A percentile compares a stretch with the other conserved stretches of the same genome.
Conservation (phyloP, 2,329 filamentous ascomycete species). For the Xylaria polymorpha region DNA sequence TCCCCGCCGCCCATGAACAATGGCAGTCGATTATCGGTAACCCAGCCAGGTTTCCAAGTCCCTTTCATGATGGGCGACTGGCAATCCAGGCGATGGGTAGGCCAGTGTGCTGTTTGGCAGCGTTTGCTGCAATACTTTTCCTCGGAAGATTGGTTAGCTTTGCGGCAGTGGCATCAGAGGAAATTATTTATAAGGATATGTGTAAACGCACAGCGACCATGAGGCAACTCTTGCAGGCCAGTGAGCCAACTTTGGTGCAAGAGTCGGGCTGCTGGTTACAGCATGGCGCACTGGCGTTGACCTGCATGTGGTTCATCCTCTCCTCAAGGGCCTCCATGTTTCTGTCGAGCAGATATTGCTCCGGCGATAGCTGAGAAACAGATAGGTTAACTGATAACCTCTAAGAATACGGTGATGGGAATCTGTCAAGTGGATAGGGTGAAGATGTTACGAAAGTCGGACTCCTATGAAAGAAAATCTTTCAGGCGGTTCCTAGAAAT, state of each 20-base stretch:
- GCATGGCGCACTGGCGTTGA: slow-evolving; percentile 8
- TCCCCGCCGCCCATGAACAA: slow-evolving; percentile 37
- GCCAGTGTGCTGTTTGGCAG: slow-evolving; percentile 50
- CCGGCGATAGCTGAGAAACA: no score
- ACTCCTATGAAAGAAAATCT: no score
- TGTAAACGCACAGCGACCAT: slow-evolving; percentile 30
- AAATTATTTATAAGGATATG: background rate
- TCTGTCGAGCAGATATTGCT: no score
- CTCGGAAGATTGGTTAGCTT: background rate
- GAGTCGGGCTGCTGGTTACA: slow-evolving; percentile 15
- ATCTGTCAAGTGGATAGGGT: no score
- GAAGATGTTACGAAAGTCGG: no score
- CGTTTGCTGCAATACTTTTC: slow-evolving; percentile 51
- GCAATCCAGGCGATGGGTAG: slow-evolving; percentile 49
- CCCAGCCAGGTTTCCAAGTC: slow-evolving; percentile 50
- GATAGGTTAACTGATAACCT: no score
- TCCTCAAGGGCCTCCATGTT: slow-evolving; percentile 3
- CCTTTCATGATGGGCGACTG: slow-evolving; percentile 45
- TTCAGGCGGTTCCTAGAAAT: no score
- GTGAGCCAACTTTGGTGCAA: slow-evolving; percentile 22
- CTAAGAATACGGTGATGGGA: no score
- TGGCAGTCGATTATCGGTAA: slow-evolving; percentile 42
- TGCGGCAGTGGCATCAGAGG: background rate
- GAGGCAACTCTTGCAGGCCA: slow-evolving; percentile 33
- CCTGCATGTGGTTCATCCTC: background rate